Conservation (phyloP, 257 asterid species). For the Hygrophila difformis region DNA sequence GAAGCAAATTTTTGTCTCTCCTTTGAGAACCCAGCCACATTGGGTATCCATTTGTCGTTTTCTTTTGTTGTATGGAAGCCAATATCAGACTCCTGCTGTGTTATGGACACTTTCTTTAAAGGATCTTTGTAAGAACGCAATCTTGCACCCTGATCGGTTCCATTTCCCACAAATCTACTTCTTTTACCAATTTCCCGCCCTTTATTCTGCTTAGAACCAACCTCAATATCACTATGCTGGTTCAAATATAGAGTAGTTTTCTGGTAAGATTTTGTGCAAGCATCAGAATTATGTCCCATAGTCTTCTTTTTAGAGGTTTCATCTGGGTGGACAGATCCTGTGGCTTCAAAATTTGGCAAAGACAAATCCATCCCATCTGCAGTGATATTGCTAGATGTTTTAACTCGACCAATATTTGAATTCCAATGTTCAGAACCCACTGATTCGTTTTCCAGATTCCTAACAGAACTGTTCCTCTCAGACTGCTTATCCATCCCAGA, state of each 20-base stretch:
- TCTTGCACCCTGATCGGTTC: slow-evolving; percentile 28
- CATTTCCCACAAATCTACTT: slow-evolving; percentile 39
- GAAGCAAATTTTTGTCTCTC: slow-evolving; percentile 49
- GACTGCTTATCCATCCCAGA: slow-evolving; percentile 38
- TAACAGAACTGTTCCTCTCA: slow-evolving; percentile 50
- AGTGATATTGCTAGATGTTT: slow-evolving; percentile 35
- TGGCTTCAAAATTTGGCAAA: slow-evolving; percentile 35
- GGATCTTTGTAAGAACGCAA: slow-evolving; percentile 33
- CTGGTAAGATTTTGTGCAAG: slow-evolving; percentile 37
- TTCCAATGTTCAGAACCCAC: slow-evolving; percentile 48
- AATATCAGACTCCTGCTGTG: slow-evolving; percentile 40
- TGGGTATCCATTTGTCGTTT: slow-evolving; percentile 48
- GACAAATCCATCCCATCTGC: slow-evolving; percentile 41
- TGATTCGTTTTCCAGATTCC: slow-evolving; percentile 36
- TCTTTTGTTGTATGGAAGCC: slow-evolving; percentile 40
- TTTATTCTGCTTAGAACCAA: slow-evolving; percentile 35
- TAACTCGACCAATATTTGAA: slow-evolving; percentile 45
- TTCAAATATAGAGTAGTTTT: slow-evolving; percentile 39
- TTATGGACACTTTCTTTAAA: slow-evolving; percentile 31
- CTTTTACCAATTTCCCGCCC: slow-evolving; percentile 33
- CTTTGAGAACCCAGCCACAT: slow-evolving; percentile 36
- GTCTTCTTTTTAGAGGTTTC: slow-evolving; percentile 46
- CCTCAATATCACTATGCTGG: slow-evolving; percentile 32
- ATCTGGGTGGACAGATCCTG: slow-evolving; percentile 33
- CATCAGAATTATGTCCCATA: slow-evolving; percentile 40